Conservation (phyloP, 805 yeast species). For the Saccharomycopsis synnaedendra region DNA sequence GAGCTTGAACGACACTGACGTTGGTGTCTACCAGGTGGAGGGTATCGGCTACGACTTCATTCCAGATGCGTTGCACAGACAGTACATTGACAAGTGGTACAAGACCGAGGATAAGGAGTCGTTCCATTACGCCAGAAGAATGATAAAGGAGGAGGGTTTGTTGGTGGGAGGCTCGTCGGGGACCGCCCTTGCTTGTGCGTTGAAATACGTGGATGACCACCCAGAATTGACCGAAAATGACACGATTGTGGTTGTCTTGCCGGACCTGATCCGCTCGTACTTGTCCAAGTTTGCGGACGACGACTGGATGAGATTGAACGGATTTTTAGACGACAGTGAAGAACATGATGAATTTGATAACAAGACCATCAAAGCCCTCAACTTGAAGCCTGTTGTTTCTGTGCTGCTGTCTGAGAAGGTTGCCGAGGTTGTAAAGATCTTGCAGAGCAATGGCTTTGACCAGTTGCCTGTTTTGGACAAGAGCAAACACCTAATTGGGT, state of each 20-base stretch:
- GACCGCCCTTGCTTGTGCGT: slow-evolving; percentile 69
- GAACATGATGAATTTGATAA: slow-evolving; percentile 25
- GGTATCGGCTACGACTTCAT: slow-evolving; percentile 87
- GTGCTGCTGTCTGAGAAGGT: slow-evolving; percentile 51
- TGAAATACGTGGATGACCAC: slow-evolving; percentile 51
- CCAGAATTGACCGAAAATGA: slow-evolving; percentile 59
- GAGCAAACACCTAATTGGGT: slow-evolving; percentile 54
- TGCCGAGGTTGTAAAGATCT: slow-evolving; percentile 52
- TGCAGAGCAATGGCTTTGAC: slow-evolving; percentile 71
- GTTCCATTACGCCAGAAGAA: slow-evolving; percentile 69
- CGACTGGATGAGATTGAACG: slow-evolving; percentile 79
- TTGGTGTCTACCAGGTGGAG: slow-evolving; percentile 63
- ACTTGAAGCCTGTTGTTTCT: slow-evolving; percentile 71
- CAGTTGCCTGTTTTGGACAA: slow-evolving; percentile 66
- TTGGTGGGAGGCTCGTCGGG: slow-evolving; percentile 89
- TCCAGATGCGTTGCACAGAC: slow-evolving; percentile 68
- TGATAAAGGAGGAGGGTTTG: slow-evolving; percentile 77
- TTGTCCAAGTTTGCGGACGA: slow-evolving; percentile 82
- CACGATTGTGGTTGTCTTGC: slow-evolving; percentile 69
- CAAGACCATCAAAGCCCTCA: slow-evolving; percentile 54
- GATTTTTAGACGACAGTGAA: slow-evolving; percentile 48
- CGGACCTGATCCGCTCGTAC: slow-evolving; percentile 80
- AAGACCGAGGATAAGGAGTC: slow-evolving; percentile 79
- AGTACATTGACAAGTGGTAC: slow-evolving; percentile 64
- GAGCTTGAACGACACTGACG: slow-evolving; percentile 43